phyloP scores from a whole-genome alignment of 208 protist genomes.

The Naegleria fowleri region DNA sequence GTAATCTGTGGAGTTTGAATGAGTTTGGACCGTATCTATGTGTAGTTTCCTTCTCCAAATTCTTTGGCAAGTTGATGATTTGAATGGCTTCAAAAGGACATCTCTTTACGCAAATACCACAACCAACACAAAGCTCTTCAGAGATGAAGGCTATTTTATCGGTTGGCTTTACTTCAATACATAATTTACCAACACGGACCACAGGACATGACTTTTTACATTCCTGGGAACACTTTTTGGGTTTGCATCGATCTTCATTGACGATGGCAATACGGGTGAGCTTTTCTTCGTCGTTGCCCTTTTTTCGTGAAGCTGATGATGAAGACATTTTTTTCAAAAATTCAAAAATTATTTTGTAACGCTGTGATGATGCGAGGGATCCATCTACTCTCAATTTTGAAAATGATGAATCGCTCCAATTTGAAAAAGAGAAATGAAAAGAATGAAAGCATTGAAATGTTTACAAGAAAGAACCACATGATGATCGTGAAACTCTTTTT shows the following conservation, averaged over 20 bases:
- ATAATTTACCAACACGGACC: slow-evolving; percentile 94
- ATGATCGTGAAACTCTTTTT: too few species aligned
- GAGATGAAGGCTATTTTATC: slow-evolving; percentile 91
- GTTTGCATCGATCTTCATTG: slow-evolving; percentile 96
- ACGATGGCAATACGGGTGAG: slow-evolving; percentile 99
- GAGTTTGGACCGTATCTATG: slow-evolving; percentile 98
- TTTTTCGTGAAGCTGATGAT: not conserved
- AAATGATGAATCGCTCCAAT: too few species aligned
- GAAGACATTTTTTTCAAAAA: not conserved
- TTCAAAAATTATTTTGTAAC: not conserved
- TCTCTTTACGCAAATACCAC: slow-evolving; percentile 99
- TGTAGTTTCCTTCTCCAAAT: slow-evolving; percentile 91
- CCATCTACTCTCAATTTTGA: too few species aligned
- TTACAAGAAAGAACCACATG: too few species aligned
- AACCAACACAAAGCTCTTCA: slow-evolving; percentile 99
- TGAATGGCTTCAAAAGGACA: slow-evolving; percentile 99
- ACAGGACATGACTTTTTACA: slow-evolving; percentile 98
- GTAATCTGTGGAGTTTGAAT: slow-evolving; percentile 99
- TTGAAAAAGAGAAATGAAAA: too few species aligned
- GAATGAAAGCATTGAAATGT: too few species aligned
- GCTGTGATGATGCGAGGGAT: too few species aligned
- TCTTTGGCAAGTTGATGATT: slow-evolving; percentile 99
- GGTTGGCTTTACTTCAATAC: slow-evolving; percentile 95
- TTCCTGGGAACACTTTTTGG: slow-evolving; percentile 96
- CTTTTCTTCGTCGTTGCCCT: not conserved